Evolutionary conservation across 768 basidiomycete genomes (phyloP), one percentile per base, ranked within the genome.

Genomic region (Rickenella mellea): DNA sequence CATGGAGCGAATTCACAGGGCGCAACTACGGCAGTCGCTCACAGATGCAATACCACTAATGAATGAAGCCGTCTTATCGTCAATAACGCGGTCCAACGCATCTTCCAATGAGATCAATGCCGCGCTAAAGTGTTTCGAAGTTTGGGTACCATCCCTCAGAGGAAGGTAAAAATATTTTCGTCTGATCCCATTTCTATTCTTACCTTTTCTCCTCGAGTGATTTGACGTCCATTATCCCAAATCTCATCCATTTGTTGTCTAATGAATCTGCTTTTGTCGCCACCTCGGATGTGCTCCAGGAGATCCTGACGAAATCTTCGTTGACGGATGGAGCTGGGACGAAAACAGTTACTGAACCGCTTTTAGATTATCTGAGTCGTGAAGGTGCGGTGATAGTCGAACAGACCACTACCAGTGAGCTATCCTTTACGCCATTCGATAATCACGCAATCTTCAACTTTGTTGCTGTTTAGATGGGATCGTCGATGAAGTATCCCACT

Each of bases 311-410:
- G 1, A 74, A 77, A 39, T 87, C 90, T 1, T 68, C 82, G 0
- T 68, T 92, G 24, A 69, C 80, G 1, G 75, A 81, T 40, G 87
- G 86, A 0, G 65, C 70, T 1, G 87, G 84, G 1, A 70, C 71
- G 14, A 73, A 73, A 41, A 73, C 81, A 0, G 70, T 93, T 24
- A 90, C 90, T 0, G 86, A 92, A 53, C 92, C 92, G 2, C 64
- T 97, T 6, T 65, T 96, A n/a, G 61, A 78, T 3, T 97, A 90
- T 89, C 54, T 81, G 1, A 70, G 80, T 45, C 56, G 64, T 0
- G 64, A 69, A 32, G 87, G 83, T 6, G 58, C 64, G 20, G 52
- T 55, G 10, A 74, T 84, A 17, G 55, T 73, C 12, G 55, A 65
- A 27, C 52, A 60, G 5, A 61, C 59, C 15, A 46, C 64, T 14